Evolutionary conservation across 208 protist species (phyloP).

Genomic region (Trypanosoma cruzi): DNA sequence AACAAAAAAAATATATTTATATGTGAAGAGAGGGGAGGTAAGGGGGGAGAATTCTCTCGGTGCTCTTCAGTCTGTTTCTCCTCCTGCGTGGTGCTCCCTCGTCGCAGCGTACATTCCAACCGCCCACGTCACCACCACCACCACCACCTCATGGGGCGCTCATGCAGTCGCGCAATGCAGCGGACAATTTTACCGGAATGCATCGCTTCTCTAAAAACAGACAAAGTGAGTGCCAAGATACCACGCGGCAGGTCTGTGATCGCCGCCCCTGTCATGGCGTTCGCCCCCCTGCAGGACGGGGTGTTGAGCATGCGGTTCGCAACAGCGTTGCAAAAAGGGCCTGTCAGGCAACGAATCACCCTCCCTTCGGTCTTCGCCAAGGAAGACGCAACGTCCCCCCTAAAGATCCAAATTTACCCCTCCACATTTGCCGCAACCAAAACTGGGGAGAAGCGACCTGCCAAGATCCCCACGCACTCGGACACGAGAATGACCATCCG

Average conservation of each 20-base stretch:
- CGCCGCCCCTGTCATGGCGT: not conserved
- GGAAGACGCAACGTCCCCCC: not conserved
- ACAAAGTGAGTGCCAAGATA: constrained; percentile 4
- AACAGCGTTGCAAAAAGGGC: constrained; percentile 6
- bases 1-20: too few species aligned
- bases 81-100: too few species aligned
- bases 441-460: not conserved
- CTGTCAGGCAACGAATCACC: not conserved
- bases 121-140: too few species aligned
- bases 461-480: constrained; percentile 3
- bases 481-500: constrained; percentile 13
- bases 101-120: too few species aligned
- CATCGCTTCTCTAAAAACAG: constrained; percentile 24
- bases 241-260: constrained; percentile 10
- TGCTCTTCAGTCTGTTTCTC: too few species aligned
- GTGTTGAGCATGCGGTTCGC: constrained; percentile 11
- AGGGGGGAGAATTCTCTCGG: too few species aligned
- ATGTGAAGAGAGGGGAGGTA: too few species aligned
- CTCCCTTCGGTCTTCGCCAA: not conserved
- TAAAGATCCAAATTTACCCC: not conserved
- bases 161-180: constrained; percentile 11
- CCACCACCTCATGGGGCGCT: constrained; percentile 7
- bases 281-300: not conserved
- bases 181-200: constrained; percentile 25
- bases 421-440: not conserved